A percentile compares a stretch with the other conserved stretches of the same genome.
phyloP scores from a whole-genome alignment of 192 early-diverging fungal species.

The Podila minutissima region DNA sequence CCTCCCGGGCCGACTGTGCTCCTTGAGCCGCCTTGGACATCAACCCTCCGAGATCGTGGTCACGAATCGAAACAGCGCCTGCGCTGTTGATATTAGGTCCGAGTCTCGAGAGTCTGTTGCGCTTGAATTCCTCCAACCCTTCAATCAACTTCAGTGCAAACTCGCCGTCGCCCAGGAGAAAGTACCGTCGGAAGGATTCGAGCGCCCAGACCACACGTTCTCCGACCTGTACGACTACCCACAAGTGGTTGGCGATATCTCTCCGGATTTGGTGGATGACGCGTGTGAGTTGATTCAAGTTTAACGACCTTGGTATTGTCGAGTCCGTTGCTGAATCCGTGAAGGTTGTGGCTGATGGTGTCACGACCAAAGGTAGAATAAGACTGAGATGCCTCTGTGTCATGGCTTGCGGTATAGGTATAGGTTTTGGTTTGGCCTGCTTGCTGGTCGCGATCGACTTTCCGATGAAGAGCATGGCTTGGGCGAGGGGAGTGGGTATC shows the following conservation, averaged over 20 bases:
- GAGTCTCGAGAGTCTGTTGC: slow-evolving; percentile 33
- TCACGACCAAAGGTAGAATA: slow-evolving; percentile 12
- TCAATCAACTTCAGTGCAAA: slow-evolving; percentile 66
- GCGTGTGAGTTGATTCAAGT: slow-evolving; percentile 43
- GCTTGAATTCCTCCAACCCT: slow-evolving; percentile 58
- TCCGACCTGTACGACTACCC: slow-evolving; percentile 71
- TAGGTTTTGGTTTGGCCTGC: slow-evolving; percentile 49
- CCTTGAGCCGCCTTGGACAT: slow-evolving; percentile 30
- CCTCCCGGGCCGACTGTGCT: slow-evolving; percentile 25
- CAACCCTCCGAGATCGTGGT: slow-evolving; percentile 26
- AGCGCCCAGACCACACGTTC: slow-evolving; percentile 67
- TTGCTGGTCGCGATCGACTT: slow-evolving; percentile 68
- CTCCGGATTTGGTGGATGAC: slow-evolving; percentile 60
- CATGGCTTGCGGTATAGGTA: slow-evolving; percentile 28
- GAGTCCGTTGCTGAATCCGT: slow-evolving; percentile 32
- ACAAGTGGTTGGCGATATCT: slow-evolving; percentile 68
- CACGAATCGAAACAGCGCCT: slow-evolving; percentile 29
- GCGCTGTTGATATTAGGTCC: slow-evolving; percentile 30
- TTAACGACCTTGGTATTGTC: slow-evolving; percentile 39
- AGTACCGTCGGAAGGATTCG: slow-evolving; percentile 67
- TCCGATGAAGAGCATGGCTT: slow-evolving; percentile 75
- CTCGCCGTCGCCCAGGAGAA: slow-evolving; percentile 71
- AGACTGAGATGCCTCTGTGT: slow-evolving; percentile 26
- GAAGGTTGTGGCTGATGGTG: slow-evolving; percentile 15
- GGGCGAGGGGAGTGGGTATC: slow-evolving; percentile 60